A percentile compares a stretch with the other conserved stretches of the same genome.
Evolutionary conservation across 2,329 filamentous ascomycete species (phyloP).

Genomic region (Alternaria longipes): DNA sequence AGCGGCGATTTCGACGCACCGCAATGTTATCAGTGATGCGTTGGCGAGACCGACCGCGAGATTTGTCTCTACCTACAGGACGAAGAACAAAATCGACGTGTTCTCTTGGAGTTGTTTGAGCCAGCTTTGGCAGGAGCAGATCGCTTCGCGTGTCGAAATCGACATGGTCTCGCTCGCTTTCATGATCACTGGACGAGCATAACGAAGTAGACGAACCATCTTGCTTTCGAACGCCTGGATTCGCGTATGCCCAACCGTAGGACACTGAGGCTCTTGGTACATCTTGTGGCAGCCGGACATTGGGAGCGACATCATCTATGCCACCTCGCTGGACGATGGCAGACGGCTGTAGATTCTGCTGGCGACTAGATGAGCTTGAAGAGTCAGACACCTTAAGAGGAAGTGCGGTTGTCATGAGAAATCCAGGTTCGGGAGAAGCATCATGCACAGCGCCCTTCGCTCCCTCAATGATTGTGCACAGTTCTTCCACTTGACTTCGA

Average conservation of each 20-base stretch:
- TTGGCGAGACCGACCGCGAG: constrained; percentile 34
- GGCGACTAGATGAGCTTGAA: constrained; percentile 3
- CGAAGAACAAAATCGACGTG: constrained; percentile 45
- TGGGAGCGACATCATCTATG: constrained; percentile 8
- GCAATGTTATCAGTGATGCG: constrained; percentile 16
- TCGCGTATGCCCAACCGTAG: constrained; percentile 43
- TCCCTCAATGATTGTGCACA: constrained; percentile 53
- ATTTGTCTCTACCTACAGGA: constrained; percentile 33
- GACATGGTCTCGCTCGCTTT: constrained; percentile 12
- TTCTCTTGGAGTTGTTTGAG: constrained; percentile 33
- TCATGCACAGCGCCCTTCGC: constrained; percentile 49
- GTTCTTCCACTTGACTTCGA: constrained; percentile 46
- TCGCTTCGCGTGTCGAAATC: constrained; percentile 30
- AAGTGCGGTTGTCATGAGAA: constrained; percentile 33
- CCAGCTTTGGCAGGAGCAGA: constrained; percentile 32
- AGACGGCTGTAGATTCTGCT: neutral
- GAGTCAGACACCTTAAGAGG: constrained; percentile 31
- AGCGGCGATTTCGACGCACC: constrained; percentile 18
- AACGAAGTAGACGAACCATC: constrained; percentile 17
- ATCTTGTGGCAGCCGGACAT: constrained; percentile 8
- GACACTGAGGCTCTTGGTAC: constrained; percentile 27
- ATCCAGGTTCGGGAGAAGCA: constrained; percentile 34
- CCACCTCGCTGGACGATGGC: neutral
- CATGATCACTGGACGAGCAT: constrained; percentile 15
- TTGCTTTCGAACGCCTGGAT: neutral